Percentiles rank a stretch among this genome's conserved stretches.
Conservation (phyloP, 768 basidiomycete species). For the Russula ochroleuca region DNA sequence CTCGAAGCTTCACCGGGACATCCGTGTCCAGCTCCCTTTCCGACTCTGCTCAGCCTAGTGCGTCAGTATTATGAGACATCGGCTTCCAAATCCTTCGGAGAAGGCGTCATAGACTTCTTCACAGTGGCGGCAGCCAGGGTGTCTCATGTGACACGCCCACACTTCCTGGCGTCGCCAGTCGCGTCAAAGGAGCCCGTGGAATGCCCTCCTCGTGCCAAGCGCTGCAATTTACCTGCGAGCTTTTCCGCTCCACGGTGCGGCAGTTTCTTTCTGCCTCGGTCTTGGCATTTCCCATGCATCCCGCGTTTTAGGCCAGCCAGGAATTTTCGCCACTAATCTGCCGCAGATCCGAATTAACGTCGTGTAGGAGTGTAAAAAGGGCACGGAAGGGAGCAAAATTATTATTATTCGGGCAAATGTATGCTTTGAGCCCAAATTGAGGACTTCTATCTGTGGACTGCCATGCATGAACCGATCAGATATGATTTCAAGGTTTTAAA, state of each 20-base stretch:
- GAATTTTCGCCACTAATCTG: neutral
- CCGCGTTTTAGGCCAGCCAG: constrained; percentile 1
- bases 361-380: neutral
- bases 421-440: neutral
- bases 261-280: neutral
- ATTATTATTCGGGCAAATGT: neutral
- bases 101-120: constrained; percentile 15
- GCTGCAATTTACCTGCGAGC: neutral
- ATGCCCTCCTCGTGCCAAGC: neutral
- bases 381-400: neutral
- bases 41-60: constrained; percentile 9
- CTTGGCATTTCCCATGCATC: constrained; percentile 1
- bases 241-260: neutral
- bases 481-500: neutral
- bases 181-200: neutral
- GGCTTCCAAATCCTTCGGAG: neutral
- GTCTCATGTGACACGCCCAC: constrained; percentile 7
- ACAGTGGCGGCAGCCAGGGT: constrained; percentile 20
- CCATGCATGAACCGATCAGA: neutral
- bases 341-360: neutral
- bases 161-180: neutral
- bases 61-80: constrained; percentile 7
- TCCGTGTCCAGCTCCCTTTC: constrained; percentile 6
- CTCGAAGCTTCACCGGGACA: constrained; percentile 5
- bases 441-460: neutral